phyloP scores from a whole-genome alignment of 257 asterid species.

The Prunella vulgaris region DNA sequence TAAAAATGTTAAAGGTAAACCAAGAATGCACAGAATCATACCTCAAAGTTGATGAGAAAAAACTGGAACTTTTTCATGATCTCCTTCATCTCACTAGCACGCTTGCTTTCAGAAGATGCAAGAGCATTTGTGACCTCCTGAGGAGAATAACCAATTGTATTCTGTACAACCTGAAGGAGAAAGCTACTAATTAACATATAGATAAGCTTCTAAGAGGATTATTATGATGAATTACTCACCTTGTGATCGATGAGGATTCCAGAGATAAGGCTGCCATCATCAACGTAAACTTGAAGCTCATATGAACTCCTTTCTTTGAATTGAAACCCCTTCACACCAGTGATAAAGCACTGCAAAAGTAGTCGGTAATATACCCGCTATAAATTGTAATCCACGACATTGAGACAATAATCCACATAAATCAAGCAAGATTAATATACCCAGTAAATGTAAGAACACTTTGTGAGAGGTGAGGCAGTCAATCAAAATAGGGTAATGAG shows the following conservation, averaged over 20 bases:
- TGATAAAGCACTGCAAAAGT: constrained; percentile 63
- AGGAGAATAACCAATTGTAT: constrained; percentile 63
- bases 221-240: constrained; percentile 35
- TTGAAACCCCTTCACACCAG: constrained; percentile 80
- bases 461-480: background rate
- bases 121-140: constrained; percentile 63
- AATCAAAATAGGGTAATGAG: too few relatives aligned
- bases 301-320: constrained; percentile 48
- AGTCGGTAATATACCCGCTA: background rate
- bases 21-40: constrained; percentile 18
- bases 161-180: constrained; percentile 58
- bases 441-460: background rate
- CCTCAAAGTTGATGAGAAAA: constrained; percentile 82
- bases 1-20: background rate
- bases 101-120: constrained; percentile 42
- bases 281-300: constrained; percentile 73
- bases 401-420: background rate
- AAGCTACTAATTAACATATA: constrained; percentile 1
- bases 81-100: constrained; percentile 42
- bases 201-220: constrained; percentile 21
- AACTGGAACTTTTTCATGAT: constrained; percentile 56
- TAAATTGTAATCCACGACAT: background rate
- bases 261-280: constrained; percentile 95
- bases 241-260: constrained; percentile 72
- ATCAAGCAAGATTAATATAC: background rate